Percentiles rank a stretch among this genome's conserved stretches.
Evolutionary conservation across 208 protist species (phyloP).

Genomic region (Tritrichomonas foetus): DNA sequence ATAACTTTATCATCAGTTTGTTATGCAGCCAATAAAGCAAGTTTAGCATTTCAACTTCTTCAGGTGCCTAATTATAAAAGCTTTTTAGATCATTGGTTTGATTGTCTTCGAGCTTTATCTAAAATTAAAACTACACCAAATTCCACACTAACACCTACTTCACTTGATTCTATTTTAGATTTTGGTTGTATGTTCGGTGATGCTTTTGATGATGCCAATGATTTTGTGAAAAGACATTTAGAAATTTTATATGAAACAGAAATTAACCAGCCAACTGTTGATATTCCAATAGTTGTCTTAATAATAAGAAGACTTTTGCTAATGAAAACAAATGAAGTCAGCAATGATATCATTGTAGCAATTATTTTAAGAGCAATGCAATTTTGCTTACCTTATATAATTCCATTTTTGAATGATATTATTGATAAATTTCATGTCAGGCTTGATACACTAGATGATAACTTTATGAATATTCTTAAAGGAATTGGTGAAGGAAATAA

Average conservation of each 20-base stretch:
- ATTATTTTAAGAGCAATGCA: not conserved
- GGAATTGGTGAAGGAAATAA: not conserved
- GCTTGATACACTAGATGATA: not conserved
- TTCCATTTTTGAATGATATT: not conserved
- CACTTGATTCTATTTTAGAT: not conserved
- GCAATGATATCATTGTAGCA: not conserved
- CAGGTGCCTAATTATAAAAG: not conserved
- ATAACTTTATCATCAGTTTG: not conserved
- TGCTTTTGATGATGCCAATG: not conserved
- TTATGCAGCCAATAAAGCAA: conserved; percentile 11
- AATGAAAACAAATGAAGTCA: not conserved
- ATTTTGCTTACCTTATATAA: not conserved
- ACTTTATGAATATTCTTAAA: not conserved
- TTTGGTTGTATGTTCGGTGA: not conserved
- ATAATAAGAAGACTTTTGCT: not conserved
- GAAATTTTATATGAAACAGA: not conserved
- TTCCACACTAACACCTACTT: not conserved
- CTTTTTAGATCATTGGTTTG: not conserved
- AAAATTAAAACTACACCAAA: not conserved
- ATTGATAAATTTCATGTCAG: conserved; percentile 2
- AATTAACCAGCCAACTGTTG: not conserved
- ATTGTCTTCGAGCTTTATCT: not conserved
- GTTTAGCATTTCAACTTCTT: not conserved
- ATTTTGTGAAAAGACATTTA: not conserved
- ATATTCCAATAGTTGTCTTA: not conserved